A percentile compares a stretch with the other conserved stretches of the same genome.
Conservation (phyloP, 768 basidiomycete species). For the Ramaria sp. region DNA sequence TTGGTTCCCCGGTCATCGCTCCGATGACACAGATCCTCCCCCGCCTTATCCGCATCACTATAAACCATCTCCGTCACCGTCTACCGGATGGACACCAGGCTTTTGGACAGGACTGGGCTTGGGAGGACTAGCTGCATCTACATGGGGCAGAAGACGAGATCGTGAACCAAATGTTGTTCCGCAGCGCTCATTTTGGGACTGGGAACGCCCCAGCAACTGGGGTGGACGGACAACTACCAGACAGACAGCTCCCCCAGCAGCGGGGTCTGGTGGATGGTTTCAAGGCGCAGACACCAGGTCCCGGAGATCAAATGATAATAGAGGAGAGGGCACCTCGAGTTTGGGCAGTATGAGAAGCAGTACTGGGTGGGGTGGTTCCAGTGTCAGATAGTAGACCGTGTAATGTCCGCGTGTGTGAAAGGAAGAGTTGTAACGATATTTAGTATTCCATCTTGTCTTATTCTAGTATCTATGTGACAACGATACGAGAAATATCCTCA, state of each 20-base stretch:
- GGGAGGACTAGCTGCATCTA: slow-evolving; percentile 53
- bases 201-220: slow-evolving; percentile 16
- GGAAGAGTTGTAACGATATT: background rate
- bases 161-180: slow-evolving; percentile 31
- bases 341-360: slow-evolving; percentile 65
- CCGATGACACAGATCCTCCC: slow-evolving; percentile 28
- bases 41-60: slow-evolving; percentile 39
- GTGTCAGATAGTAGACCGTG: slow-evolving; percentile 36
- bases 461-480: too few species aligned
- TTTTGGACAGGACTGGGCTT: slow-evolving; percentile 80
- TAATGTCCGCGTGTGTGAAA: background rate
- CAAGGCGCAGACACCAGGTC: slow-evolving; percentile 13
- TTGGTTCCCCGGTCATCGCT: slow-evolving; percentile 40
- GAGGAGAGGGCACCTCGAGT: slow-evolving; percentile 61
- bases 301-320: slow-evolving; percentile 29
- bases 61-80: slow-evolving; percentile 19
- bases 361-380: slow-evolving; percentile 74
- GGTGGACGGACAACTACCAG: background rate
- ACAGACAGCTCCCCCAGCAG: slow-evolving; percentile 14
- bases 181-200: slow-evolving; percentile 20
- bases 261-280: slow-evolving; percentile 19
- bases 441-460: background rate
- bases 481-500: too few species aligned
- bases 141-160: slow-evolving; percentile 12
- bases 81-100: slow-evolving; percentile 51